Evolutionary conservation across 2,329 filamentous ascomycete species (phyloP).

Genomic region (Aspergillus sojae): DNA sequence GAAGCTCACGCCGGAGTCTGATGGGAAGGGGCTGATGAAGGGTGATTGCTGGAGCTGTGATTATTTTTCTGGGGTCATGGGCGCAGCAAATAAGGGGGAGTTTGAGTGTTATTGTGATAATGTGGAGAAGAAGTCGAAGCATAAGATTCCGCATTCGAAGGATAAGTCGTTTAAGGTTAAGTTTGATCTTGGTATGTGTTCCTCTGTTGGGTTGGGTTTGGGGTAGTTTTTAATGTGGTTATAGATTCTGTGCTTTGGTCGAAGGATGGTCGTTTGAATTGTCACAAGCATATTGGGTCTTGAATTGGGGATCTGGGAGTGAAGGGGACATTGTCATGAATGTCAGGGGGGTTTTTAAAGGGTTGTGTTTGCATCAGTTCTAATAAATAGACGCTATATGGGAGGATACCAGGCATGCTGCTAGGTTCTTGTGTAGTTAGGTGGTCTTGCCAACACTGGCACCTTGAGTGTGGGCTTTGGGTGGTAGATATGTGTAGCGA

Average conservation of each 20-base stretch:
- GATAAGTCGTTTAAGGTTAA: background rate
- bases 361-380: background rate
- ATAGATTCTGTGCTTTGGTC: background rate
- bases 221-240: background rate
- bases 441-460: too few relatives aligned
- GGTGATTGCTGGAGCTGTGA: background rate
- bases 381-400: background rate
- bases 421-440: too few relatives aligned
- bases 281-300: background rate
- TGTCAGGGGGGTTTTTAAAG: background rate
- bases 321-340: background rate
- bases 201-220: too few relatives aligned
- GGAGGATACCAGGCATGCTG: background rate
- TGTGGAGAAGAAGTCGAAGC: background rate
- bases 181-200: background rate
- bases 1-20: background rate
- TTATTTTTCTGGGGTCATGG: too few relatives aligned
- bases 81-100: background rate
- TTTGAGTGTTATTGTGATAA: background rate
- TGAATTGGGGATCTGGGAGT: accelerated
- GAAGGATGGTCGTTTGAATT: background rate
- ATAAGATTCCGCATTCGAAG: background rate
- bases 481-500: too few relatives aligned
- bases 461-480: too few relatives aligned
- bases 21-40: background rate